Percentiles rank a stretch among this genome's conserved stretches.
These are phyloP conservation scores for Nemania diffusa DNA, from an alignment of 2,329 filamentous ascomycete genomes.

Conservation along the genomic window DNA sequence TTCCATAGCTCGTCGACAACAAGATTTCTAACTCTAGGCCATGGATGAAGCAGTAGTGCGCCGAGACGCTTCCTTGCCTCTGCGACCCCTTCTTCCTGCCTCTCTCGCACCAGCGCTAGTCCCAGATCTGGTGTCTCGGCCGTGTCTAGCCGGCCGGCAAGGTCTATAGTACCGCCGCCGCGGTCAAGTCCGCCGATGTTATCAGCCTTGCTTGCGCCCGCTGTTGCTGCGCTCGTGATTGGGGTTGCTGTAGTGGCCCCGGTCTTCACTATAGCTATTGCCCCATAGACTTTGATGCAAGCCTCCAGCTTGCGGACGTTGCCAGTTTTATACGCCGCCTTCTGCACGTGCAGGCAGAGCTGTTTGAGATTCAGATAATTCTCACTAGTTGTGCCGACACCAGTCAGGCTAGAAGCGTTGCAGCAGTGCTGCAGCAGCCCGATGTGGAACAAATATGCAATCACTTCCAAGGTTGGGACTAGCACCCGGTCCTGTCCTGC, in stretches of 20 bases:
- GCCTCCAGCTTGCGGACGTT: conserved; percentile 85
- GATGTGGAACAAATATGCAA: conserved; percentile 79
- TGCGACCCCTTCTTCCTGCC: conserved; percentile 57
- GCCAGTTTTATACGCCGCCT: conserved; percentile 82
- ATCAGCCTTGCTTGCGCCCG: not conserved
- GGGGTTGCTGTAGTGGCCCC: not conserved
- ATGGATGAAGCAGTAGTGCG: conserved; percentile 81
- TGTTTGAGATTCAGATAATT: conserved; percentile 59
- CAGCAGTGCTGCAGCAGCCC: conserved; percentile 57
- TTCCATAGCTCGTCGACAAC: conserved; percentile 71
- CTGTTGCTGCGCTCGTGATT: not conserved
- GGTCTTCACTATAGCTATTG: conserved; percentile 59
- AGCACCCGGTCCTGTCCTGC: conserved; percentile 75
- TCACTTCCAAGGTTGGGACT: conserved; percentile 79
- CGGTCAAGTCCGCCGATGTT: not conserved
- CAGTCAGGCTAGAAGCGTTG: not conserved
- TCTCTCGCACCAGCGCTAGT: conserved; percentile 42
- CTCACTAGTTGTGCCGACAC: conserved; percentile 21
- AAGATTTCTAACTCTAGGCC: conserved; percentile 74
- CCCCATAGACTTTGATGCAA: conserved; percentile 81
- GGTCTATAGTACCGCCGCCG: not conserved
- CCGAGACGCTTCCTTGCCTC: conserved; percentile 74
- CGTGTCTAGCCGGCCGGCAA: conserved; percentile 14
- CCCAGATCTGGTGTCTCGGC: conserved; percentile 24
- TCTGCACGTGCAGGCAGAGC: conserved; percentile 78